A percentile compares a stretch with the other conserved stretches of the same genome.
Conservation (phyloP, 192 early-diverging fungal genomes). For the Pilobolus umbonatus region DNA sequence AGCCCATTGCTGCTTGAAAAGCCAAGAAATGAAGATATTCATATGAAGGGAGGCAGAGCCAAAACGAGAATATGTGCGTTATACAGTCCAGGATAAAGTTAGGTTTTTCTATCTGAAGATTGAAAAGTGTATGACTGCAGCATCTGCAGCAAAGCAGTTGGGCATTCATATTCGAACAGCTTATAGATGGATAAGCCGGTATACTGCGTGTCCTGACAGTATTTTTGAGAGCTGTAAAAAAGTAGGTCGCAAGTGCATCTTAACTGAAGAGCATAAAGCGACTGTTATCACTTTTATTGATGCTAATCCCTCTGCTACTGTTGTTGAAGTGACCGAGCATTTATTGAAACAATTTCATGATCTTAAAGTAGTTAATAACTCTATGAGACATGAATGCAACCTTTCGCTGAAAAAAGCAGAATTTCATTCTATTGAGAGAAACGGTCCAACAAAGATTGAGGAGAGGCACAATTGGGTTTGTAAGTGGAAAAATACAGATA, state of each 20-base stretch:
- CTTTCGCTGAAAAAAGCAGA: constrained; percentile 9
- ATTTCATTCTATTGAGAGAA: not conserved
- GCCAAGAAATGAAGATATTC: constrained; percentile 7
- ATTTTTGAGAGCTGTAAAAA: constrained; percentile 8
- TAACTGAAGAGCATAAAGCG: constrained; percentile 13
- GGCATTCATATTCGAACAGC: constrained; percentile 14
- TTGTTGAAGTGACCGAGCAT: constrained; percentile 16
- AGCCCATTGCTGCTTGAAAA: constrained; percentile 2
- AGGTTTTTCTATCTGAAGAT: constrained; percentile 15
- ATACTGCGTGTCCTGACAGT: constrained; percentile 10
- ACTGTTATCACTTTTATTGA: constrained; percentile 11
- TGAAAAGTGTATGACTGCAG: constrained; percentile 15
- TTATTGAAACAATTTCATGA: constrained; percentile 11
- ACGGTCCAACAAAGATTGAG: constrained; percentile 7
- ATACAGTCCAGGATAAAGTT: constrained; percentile 16
- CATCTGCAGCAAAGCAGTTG: constrained; percentile 12
- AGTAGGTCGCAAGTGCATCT: constrained; percentile 9
- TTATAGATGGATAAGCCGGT: constrained; percentile 3
- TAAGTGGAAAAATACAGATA: constrained; percentile 13
- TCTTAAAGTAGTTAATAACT: constrained; percentile 16
- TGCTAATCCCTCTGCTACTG: constrained; percentile 18
- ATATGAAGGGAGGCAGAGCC: not conserved
- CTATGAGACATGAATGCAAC: constrained; percentile 12
- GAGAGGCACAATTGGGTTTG: constrained; percentile 7
- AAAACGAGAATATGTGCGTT: constrained; percentile 5